phyloP scores from a whole-genome alignment of 2,329 filamentous ascomycete species.

The Dactylellina sp. region DNA sequence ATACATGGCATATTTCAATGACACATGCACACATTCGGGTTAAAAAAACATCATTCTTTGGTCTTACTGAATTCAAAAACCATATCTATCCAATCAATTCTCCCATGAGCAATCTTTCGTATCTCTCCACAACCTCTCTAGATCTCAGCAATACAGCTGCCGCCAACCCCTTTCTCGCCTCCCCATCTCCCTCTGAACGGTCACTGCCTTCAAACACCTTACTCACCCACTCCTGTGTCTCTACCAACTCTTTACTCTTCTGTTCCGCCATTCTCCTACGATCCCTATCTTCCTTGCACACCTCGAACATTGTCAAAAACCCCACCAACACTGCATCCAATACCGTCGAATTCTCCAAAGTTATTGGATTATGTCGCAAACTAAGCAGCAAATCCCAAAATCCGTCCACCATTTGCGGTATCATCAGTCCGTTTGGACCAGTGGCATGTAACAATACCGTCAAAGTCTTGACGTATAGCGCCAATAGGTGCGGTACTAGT shows the following conservation, averaged over 20 bases:
- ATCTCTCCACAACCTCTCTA: constrained; percentile 71
- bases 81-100: constrained; percentile 52
- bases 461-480: constrained; percentile 86
- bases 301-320: constrained; percentile 81
- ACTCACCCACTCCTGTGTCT: constrained; percentile 87
- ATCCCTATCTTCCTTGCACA: constrained; percentile 77
- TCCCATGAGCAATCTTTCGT: constrained; percentile 60
- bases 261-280: constrained; percentile 75
- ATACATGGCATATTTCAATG: background rate
- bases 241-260: constrained; percentile 80
- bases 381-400: constrained; percentile 84
- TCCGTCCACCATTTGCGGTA: constrained; percentile 84
- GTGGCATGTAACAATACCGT: constrained; percentile 84
- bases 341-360: constrained; percentile 73
- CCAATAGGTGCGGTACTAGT: constrained; percentile 74
- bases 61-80: too few species aligned
- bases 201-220: constrained; percentile 74
- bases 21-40: background rate
- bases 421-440: constrained; percentile 79
- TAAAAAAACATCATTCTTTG: too few species aligned
- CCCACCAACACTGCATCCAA: constrained; percentile 81
- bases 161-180: constrained; percentile 66
- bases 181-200: constrained; percentile 50
- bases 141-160: constrained; percentile 82
- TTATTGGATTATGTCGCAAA: constrained; percentile 67